Conservation (phyloP, 805 yeast species). For the Nakazawaea pomicola region DNA sequence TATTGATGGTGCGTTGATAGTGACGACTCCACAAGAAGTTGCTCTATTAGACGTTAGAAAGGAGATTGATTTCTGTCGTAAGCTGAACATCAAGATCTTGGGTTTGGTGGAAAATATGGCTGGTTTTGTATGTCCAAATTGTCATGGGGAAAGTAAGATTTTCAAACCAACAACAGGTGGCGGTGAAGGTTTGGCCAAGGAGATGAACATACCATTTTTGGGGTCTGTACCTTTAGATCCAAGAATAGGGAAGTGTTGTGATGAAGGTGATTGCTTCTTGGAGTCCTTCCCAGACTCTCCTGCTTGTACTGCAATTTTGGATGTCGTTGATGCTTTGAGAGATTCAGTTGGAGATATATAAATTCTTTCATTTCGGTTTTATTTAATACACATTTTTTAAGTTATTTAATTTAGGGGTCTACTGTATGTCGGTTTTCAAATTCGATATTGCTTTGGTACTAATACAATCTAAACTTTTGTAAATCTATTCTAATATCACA, state of each 20-base stretch:
- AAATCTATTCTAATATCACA: constrained; percentile 2
- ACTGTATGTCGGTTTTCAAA: too few relatives aligned
- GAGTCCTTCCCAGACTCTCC: constrained; percentile 89
- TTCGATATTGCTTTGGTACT: too few relatives aligned
- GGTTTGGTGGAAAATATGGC: constrained; percentile 98
- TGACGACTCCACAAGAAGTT: constrained; percentile 98
- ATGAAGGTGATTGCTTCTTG: constrained; percentile 76
- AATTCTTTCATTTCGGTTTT: constrained; percentile 9
- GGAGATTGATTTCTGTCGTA: constrained; percentile 90
- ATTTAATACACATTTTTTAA: too few relatives aligned
- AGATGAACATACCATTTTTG: constrained; percentile 68
- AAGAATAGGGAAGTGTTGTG: constrained; percentile 86
- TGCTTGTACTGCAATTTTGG: constrained; percentile 78
- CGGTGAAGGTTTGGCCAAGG: constrained; percentile 79
- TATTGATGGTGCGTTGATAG: constrained; percentile 90
- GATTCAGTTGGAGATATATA: constrained; percentile 39
- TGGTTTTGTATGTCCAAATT: constrained; percentile 95
- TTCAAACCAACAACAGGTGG: constrained; percentile 98
- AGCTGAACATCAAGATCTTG: constrained; percentile 78
- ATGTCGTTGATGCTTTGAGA: constrained; percentile 70
- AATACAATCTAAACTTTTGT: background rate
- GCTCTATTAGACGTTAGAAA: constrained; percentile 92
- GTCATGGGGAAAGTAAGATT: constrained; percentile 84
- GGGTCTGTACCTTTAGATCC: constrained; percentile 97
- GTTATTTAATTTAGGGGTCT: too few relatives aligned